Conservation (phyloP, 2,329 filamentous ascomycete genomes). For the Fusarium nelsonii region DNA sequence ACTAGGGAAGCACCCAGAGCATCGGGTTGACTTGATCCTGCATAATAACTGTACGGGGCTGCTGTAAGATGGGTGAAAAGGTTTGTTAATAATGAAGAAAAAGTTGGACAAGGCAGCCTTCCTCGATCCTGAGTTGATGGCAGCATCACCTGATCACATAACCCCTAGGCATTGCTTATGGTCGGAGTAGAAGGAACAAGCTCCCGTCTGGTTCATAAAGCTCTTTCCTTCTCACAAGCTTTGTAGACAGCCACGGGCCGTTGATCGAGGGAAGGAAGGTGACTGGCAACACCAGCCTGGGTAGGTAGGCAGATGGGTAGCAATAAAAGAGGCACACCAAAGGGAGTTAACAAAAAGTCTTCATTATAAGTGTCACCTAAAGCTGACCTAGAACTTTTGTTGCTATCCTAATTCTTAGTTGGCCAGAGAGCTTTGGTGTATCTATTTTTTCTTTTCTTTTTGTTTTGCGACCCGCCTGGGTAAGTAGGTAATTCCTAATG, state of each 20-base stretch:
- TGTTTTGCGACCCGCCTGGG: no score
- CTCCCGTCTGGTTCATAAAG: neutral
- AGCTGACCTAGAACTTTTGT: no score
- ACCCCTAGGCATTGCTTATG: neutral
- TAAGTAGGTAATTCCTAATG: neutral
- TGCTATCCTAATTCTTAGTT: no score
- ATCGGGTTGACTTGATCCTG: conserved; percentile 36
- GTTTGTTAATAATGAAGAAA: neutral
- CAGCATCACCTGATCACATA: conserved; percentile 1
- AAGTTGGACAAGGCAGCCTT: neutral
- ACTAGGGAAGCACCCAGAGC: conserved; percentile 45
- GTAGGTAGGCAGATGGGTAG: neutral
- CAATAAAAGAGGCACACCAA: no score
- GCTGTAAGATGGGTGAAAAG: neutral
- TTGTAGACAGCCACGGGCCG: neutral
- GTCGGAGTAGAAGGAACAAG: neutral
- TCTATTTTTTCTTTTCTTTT: no score
- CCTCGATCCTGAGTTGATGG: neutral
- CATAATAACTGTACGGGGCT: neutral
- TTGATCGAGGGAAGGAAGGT: neutral
- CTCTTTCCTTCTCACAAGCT: neutral
- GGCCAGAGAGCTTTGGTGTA: no score
- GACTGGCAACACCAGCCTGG: neutral
- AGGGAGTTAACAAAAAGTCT: no score
- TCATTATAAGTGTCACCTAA: no score